Evolutionary conservation across 257 asterid genomes (phyloP).

Genomic region (Ligustrum vulgare): DNA sequence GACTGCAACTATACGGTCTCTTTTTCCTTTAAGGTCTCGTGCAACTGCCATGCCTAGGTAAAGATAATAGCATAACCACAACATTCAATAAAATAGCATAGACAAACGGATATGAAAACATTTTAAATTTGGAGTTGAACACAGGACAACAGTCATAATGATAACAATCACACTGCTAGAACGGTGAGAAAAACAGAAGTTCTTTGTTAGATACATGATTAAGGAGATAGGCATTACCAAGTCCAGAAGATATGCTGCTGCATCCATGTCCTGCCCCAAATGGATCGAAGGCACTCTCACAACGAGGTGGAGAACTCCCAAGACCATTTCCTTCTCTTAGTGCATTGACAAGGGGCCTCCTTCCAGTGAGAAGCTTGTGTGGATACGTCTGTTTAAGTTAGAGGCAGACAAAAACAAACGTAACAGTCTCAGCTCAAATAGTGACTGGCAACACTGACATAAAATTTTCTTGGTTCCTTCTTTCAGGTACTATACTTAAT

Average conservation of each 20-base stretch:
- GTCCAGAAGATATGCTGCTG: constrained; percentile 89
- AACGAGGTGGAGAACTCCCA: constrained; percentile 35
- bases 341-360: constrained; percentile 47
- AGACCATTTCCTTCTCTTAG: constrained; percentile 33
- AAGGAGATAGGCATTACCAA: constrained; percentile 47
- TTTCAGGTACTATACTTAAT: not conserved
- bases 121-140: not conserved
- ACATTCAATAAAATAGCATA: constrained; percentile 5
- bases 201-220: constrained; percentile 8
- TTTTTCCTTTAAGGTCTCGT: constrained; percentile 78
- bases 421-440: constrained; percentile 12
- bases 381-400: constrained; percentile 65
- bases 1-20: constrained; percentile 76
- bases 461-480: not conserved
- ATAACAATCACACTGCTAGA: constrained; percentile 3
- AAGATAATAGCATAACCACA: constrained; percentile 12
- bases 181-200: constrained; percentile 4
- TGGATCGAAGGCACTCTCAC: constrained; percentile 54
- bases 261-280: constrained; percentile 90
- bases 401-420: constrained; percentile 10
- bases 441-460: not conserved
- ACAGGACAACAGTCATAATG: not conserved
- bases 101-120: not conserved
- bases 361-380: constrained; percentile 90
- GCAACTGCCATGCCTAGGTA: constrained; percentile 85